Percentiles rank a stretch among this genome's conserved stretches.
Evolutionary conservation across 1,139 yeast genomes (phyloP).

Genomic region (Yamadazyma taylorii): DNA sequence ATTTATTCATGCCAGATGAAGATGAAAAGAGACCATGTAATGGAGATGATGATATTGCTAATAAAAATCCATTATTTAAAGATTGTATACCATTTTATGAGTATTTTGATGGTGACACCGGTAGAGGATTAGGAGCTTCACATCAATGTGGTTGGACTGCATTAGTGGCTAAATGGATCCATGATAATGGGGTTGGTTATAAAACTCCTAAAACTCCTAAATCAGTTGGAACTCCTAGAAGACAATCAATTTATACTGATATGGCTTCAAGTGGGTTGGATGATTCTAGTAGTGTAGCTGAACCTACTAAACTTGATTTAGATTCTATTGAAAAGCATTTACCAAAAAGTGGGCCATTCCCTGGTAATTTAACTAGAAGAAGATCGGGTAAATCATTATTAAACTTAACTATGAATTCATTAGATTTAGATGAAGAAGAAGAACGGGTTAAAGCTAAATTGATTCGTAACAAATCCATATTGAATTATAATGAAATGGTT

Average conservation of each 20-base stretch:
- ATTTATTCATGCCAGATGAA: slow-evolving; percentile 72
- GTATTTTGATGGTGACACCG: slow-evolving; percentile 94
- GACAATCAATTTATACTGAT: slow-evolving; percentile 28
- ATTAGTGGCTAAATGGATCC: slow-evolving; percentile 88
- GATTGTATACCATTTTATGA: slow-evolving; percentile 84
- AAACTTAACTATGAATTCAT: slow-evolving; percentile 63
- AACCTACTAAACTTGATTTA: slow-evolving; percentile 24
- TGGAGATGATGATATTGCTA: slow-evolving; percentile 63
- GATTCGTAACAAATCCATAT: slow-evolving; percentile 19
- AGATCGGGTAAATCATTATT: slow-evolving; percentile 70
- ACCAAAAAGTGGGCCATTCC: slow-evolving; percentile 54
- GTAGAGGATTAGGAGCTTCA: slow-evolving; percentile 91
- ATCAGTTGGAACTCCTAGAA: slow-evolving; percentile 37
- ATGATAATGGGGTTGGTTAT: slow-evolving; percentile 81
- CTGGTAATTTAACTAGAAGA: slow-evolving; percentile 58
- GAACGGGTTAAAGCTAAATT: slow-evolving; percentile 21
- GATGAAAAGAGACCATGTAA: slow-evolving; percentile 77
- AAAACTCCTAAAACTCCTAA: slow-evolving; percentile 53
- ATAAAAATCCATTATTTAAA: slow-evolving; percentile 71
- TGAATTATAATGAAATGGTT: slow-evolving; percentile 18
- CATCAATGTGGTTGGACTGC: slow-evolving; percentile 99
- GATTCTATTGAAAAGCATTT: slow-evolving; percentile 35
- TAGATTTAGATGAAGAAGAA: slow-evolving; percentile 69
- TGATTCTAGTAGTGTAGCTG: slow-evolving; percentile 6
- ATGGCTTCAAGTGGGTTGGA: slow-evolving; percentile 13